Base-by-base conservation (phyloP, 2,329 filamentous ascomycete species). In the Cladosporium sp. region DNA sequence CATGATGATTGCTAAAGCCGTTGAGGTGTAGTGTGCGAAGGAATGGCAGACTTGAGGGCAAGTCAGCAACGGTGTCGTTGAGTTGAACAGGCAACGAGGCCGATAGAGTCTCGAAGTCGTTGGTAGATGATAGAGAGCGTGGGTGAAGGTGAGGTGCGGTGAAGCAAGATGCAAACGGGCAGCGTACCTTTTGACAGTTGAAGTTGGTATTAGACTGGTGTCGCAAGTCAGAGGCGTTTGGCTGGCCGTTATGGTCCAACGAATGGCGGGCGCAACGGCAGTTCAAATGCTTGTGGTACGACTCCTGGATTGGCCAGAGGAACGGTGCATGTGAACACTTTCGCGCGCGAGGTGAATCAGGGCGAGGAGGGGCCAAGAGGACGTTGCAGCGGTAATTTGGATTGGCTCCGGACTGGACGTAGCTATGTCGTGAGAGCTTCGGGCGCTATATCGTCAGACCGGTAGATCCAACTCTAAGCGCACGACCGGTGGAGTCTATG, bases 81-180 rank as follows among this genome's bases (percentile, higher is more conserved):
- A 59, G 63, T 64, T 61, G 60, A 61, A 61, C 61, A 55, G 56
- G 57, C 52, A 58, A 56, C 47, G 58, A 42, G 57, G 39, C 51
- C 36, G 40, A 49, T 62, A 30, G 58, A 57, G 62, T 60, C 64
- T 69, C 70, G 72, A 72, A 69, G 71, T 70, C 70, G 69, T 59
- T 65, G 45, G 43, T 57, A 30, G 43, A 34, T 45, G 17, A 22
- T 47, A 60, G 61, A 65, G 57, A 55, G 54, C 54, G 42, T 56
- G 40, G 58, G 36, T 19, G 51, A 34, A 50, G 36, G 51, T 59
- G 50, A 39, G 51, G 50, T 43, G 47, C 36, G 40, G 47, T 45
- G 57, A 49, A 47, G 37, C 25, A 43, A 43, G 28, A 43, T 45
- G 51, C 51, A 54, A 56, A 56, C 54, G 54, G 54, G 54, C 54